Base-by-base conservation (phyloP, 2,329 filamentous ascomycete species). In the Pestalotiopsis sp. region DNA sequence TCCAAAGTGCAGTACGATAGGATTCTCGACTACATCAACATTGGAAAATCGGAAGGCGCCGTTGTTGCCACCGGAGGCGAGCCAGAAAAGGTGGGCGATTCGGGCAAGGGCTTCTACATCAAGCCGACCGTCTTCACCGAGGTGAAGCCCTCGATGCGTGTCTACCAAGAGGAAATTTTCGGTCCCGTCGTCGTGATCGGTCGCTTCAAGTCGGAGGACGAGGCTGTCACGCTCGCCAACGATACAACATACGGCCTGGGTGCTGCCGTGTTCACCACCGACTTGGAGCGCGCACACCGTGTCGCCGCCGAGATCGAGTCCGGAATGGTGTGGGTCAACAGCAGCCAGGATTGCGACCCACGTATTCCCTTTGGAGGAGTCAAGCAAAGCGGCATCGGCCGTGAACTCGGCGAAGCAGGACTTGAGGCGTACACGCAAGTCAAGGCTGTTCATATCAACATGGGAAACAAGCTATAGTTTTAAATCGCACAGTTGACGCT, bases 11-110 rank as follows among this genome's bases (percentile, higher is more conserved):
- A 94, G 76, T 92, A 91, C 73, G 91, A 94, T 64, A 85, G 88
- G 49, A 86, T 95, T 2, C 83, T 94, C 31, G 85, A 84, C 0
- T 95, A 91, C 76, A 89, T 95, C 61, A 87, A 93, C 67, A 76
- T 85, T 5, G 92, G 91, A n/a, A 92, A 92, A 75, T 84, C 84
- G 3, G 90, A 93, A 75, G 92, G 92, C n/a, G 91, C 91, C 0
- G 91, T 84, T 4, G 82, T 94, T 1, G 82, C 87, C 23, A 79
- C 85, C 2, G 92, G 92, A 14, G 92, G 92, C 12, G 72, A 74
- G 49, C 77, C 79, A 1, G 78, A 79, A 49, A 72, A 77, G 69
- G 78, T 63, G 3, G 63, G 59, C 23, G 74, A 79, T 0, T 71
- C 77, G 9, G 82, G 81, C 25, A 83, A 81, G 73, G 83, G 83